Base-by-base conservation (phyloP, 1,139 yeast species). In the Pneumocystis canis region DNA sequence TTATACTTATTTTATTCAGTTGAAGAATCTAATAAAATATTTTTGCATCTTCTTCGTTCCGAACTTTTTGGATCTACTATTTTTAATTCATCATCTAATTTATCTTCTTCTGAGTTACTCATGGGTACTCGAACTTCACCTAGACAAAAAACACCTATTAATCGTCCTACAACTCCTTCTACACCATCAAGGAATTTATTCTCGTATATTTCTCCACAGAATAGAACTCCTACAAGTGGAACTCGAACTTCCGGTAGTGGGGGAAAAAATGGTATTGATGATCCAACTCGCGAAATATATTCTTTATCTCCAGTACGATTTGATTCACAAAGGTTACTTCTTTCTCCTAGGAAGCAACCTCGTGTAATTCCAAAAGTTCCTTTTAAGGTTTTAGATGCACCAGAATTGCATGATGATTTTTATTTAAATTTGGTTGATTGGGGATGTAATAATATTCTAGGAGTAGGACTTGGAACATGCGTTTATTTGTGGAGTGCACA, bases 361-460 rank as follows among this genome's bases (percentile, higher is more conserved):
- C 76, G 98, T 61, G 81, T 81, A 47, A 87, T 92, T 7, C 60
- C 69, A 9, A 88, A 87, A 70, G 89, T 89, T 0, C 98, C 98
- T 0, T 89, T 87, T 71, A 79, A 96, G 65, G 97, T 92, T 2
- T 79, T 92, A 59, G 98, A 92, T 75, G 99, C 99, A 0, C 99
- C 98, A 0, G 96, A 89, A 65, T 77, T 94, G 53, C 87, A 89
- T 11, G 98, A 94, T 72, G 97, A 92, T 73, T 92, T 90, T 71
- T 92, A 92, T 72, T 78, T 89, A 58, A 94, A 92, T 71, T 77
- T 92, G 65, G 87, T 92, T 1, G 97, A 92, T 73, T 92, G 99
- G 99, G 96, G 97, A 0, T 82, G 88, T 41, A 89, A 85, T 66
- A 95, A 90, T 73, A 77, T 87, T 35, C 75, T 92, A 53, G 96